These are phyloP conservation scores for Ilyonectria sp. DNA, from an alignment of 2,329 filamentous ascomycete species.

Conservation along the genomic window DNA sequence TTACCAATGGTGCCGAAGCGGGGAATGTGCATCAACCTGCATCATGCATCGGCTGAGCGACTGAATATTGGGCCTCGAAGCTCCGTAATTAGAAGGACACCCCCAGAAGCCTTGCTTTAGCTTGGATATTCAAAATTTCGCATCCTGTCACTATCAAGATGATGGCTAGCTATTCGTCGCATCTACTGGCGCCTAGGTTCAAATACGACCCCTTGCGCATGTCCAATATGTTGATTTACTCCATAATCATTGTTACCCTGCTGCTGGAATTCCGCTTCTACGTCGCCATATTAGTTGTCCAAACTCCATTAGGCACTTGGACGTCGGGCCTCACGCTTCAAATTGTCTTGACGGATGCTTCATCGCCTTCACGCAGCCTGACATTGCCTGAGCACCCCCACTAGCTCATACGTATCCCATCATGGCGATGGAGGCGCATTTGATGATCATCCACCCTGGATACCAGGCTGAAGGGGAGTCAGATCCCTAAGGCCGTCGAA, in stretches of 20 bases:
- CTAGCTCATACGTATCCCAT: not conserved
- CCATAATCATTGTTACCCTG: not conserved
- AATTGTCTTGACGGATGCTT: not conserved
- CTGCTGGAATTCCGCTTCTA: not conserved
- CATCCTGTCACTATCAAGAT: not conserved
- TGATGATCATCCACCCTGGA: not conserved
- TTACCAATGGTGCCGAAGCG: not conserved
- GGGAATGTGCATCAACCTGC: not conserved
- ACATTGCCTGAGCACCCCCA: not conserved
- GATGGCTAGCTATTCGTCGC: not conserved
- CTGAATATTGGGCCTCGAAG: slow-evolving; percentile 5
- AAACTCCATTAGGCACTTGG: not conserved
- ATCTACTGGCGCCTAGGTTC: not conserved
- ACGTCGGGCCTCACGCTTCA: not conserved
- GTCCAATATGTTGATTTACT: not conserved
- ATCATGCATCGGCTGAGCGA: not conserved
- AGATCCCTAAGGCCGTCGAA: slow-evolving; percentile 2
- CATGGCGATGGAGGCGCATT: slow-evolving; percentile 3
- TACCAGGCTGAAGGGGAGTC: not conserved
- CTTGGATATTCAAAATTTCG: not conserved
- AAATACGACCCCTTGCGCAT: not conserved
- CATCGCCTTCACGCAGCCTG: not conserved
- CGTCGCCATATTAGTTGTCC: not conserved
- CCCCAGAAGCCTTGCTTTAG: not conserved
- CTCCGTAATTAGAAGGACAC: slow-evolving; percentile 17